These are phyloP conservation scores for Tanacetum coccineum DNA, from an alignment of 129 eudicot genomes.

Conservation along the genomic window DNA sequence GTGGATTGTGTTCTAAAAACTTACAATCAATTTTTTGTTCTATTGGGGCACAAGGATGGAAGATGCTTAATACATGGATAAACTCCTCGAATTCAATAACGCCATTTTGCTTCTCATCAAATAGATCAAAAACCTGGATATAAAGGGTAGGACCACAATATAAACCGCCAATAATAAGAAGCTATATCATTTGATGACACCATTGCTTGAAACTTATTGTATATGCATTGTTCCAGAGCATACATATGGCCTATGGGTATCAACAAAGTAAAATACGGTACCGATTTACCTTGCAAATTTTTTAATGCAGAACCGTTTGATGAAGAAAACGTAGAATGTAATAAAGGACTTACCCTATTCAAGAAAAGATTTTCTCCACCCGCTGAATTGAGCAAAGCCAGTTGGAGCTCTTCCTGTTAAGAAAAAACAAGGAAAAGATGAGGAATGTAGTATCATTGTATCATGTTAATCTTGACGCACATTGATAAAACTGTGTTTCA, in stretches of 20 bases:
- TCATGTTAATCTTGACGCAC: too few species aligned
- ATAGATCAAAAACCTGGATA: constrained; percentile 47
- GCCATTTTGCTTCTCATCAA: constrained; percentile 56
- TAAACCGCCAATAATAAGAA: background rate
- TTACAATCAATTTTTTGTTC: constrained; percentile 41
- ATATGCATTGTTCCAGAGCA: too few species aligned
- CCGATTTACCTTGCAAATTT: background rate
- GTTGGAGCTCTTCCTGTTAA: constrained; percentile 49
- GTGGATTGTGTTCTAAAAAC: constrained; percentile 22
- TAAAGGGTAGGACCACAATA: background rate
- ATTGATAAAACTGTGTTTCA: background rate
- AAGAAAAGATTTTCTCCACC: constrained; percentile 45
- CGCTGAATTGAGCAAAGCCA: constrained; percentile 43
- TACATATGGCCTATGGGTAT: too few species aligned
- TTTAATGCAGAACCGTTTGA: constrained; percentile 9
- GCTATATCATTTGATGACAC: too few species aligned
- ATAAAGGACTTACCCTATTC: constrained; percentile 37
- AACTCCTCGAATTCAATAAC: constrained; percentile 54
- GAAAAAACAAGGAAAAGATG: constrained; percentile 3
- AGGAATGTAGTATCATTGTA: background rate
- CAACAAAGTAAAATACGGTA: too few species aligned
- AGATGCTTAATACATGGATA: constrained; percentile 44
- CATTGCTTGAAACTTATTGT: too few species aligned
- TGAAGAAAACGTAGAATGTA: constrained; percentile 4
- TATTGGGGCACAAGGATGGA: constrained; percentile 43